These are phyloP conservation scores for Rhizophora mangle DNA, from an alignment of 345 rosid genomes.

Conservation along the genomic window DNA sequence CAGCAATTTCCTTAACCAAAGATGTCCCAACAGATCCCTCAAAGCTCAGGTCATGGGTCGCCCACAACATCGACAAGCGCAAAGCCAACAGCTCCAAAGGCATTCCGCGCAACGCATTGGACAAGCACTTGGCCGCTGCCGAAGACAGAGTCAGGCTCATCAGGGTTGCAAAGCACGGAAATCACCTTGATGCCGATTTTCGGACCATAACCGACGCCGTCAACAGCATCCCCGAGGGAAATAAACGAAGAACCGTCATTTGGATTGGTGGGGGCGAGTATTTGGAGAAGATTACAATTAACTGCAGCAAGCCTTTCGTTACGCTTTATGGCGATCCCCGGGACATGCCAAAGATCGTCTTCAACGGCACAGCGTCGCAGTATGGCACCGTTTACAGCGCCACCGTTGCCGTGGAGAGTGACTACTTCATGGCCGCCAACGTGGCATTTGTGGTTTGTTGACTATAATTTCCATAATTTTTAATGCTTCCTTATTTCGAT, in stretches of 20 bases:
- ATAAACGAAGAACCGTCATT: conserved; percentile 6
- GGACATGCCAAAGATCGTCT: conserved; percentile 27
- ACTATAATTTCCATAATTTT: neutral
- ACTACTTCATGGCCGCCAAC: conserved; percentile 35
- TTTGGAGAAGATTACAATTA: conserved; percentile 26
- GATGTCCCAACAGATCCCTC: conserved; percentile 14
- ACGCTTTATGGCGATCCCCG: conserved; percentile 28
- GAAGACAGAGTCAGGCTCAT: conserved; percentile 11
- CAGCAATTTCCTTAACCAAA: conserved; percentile 2
- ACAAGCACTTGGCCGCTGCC: conserved; percentile 8
- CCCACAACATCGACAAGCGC: conserved; percentile 8
- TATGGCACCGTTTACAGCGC: conserved; percentile 35
- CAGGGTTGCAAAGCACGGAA: conserved; percentile 15
- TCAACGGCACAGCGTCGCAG: conserved; percentile 24
- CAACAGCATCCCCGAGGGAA: conserved; percentile 10
- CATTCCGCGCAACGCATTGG: conserved; percentile 8
- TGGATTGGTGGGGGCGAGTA: conserved; percentile 25
- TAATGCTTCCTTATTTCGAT: neutral
- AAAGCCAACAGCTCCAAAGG: neutral
- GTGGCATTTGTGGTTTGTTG: conserved; percentile 23
- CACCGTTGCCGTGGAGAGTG: conserved; percentile 34
- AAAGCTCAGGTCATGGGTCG: conserved; percentile 17
- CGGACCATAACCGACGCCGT: conserved; percentile 20
- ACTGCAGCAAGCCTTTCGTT: conserved; percentile 7
- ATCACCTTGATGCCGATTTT: conserved; percentile 10